These are phyloP conservation scores for Aspergillus fumigatiaffinis DNA, from an alignment of 2,329 filamentous ascomycete species.

Conservation along the genomic window DNA sequence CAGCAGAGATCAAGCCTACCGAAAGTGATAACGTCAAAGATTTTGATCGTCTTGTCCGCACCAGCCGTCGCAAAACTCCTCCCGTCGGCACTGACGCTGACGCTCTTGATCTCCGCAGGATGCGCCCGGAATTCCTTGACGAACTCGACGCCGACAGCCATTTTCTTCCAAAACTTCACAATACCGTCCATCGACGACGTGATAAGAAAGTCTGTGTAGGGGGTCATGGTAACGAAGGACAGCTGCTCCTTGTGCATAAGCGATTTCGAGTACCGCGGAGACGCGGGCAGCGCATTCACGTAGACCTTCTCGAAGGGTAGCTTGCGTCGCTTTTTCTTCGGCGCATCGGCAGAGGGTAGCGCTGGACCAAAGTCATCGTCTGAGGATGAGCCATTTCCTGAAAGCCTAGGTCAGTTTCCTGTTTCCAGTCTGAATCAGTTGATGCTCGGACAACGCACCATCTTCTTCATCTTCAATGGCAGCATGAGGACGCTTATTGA, in stretches of 20 bases:
- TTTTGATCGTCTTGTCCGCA: slow-evolving; percentile 44
- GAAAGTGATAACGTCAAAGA: slow-evolving; percentile 73
- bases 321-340: slow-evolving; percentile 86
- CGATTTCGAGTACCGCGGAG: slow-evolving; percentile 83
- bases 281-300: slow-evolving; percentile 78
- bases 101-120: slow-evolving; percentile 74
- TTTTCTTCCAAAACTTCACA: slow-evolving; percentile 99
- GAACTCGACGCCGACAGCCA: slow-evolving; percentile 85
- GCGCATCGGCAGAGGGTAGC: slow-evolving; percentile 71
- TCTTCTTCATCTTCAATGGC: slow-evolving; percentile 50
- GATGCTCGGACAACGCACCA: slow-evolving; percentile 20
- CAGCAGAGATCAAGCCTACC: slow-evolving; percentile 35
- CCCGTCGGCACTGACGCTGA: slow-evolving; percentile 83
- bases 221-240: slow-evolving; percentile 81
- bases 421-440: neutral
- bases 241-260: slow-evolving; percentile 98
- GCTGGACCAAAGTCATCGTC: slow-evolving; percentile 93
- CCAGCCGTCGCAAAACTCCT: slow-evolving; percentile 91
- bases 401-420: slow-evolving; percentile 11
- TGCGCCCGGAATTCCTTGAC: slow-evolving; percentile 97
- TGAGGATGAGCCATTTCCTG: slow-evolving; percentile 54
- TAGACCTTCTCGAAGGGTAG: slow-evolving; percentile 95
- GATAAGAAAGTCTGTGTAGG: slow-evolving; percentile 88
- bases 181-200: slow-evolving; percentile 92
- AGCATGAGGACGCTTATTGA: slow-evolving; percentile 55